Percentiles rank a stretch among this genome's conserved stretches.
phyloP scores from a whole-genome alignment of 176 grass and related monocot genomes.

The Hsuehochloa calcarea region DNA sequence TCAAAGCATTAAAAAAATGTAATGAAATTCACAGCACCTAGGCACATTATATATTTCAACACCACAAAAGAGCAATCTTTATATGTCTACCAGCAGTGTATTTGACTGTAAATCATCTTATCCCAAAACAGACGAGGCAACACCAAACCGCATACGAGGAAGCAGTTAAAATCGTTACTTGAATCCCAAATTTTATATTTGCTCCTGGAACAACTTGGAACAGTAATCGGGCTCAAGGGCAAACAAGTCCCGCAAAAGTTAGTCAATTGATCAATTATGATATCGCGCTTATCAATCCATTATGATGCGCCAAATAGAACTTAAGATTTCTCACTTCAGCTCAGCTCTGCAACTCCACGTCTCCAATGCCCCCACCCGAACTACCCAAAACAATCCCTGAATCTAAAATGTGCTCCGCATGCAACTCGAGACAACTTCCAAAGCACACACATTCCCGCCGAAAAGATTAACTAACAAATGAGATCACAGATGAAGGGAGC shows the following conservation, averaged over 20 bases:
- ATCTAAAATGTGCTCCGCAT: neutral
- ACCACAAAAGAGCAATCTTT: neutral
- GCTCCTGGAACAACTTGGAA: neutral
- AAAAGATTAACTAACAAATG: neutral
- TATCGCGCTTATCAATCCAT: neutral
- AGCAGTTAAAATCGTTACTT: neutral
- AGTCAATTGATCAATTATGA: neutral
- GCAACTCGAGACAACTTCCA: neutral
- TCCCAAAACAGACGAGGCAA: neutral
- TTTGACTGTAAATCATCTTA: neutral
- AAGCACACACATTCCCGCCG: neutral
- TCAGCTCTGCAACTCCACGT: constrained; percentile 3
- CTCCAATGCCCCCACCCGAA: neutral
- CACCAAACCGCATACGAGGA: neutral
- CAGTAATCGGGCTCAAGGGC: neutral
- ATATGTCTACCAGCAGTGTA: neutral
- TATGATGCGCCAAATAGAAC: neutral
- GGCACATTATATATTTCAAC: neutral
- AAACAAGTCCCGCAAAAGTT: neutral
- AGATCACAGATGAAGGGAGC: neutral
- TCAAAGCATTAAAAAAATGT: neutral
- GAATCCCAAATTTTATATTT: neutral
- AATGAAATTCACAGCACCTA: neutral
- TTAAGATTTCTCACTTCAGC: neutral
- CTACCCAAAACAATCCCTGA: neutral